Conservation (phyloP, 179 eudicot genomes). For the Spinacia oleracea region DNA sequence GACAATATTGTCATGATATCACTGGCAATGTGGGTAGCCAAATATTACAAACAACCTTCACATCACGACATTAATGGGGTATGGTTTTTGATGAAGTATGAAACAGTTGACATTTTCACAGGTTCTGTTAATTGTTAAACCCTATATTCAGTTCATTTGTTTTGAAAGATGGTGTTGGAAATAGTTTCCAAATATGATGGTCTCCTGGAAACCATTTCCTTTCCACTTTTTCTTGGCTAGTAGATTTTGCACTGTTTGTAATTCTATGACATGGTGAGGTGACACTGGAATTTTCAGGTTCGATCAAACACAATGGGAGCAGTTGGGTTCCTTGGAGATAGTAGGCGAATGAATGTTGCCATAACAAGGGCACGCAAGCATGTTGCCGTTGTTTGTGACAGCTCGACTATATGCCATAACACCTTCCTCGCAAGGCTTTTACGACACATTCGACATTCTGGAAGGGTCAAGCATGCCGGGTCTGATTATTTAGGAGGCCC, state of each 20-base stretch:
- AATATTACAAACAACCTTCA: neutral
- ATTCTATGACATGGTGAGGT: neutral
- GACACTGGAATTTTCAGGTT: constrained; percentile 42
- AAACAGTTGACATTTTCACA: neutral
- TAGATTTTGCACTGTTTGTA: neutral
- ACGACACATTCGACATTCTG: constrained; percentile 79
- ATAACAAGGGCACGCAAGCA: constrained; percentile 91
- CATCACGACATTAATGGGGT: too few relatives aligned
- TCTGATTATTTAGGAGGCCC: constrained; percentile 67
- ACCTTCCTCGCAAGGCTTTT: constrained; percentile 78
- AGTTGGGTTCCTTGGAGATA: constrained; percentile 86
- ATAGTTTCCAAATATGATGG: neutral
- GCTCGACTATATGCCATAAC: constrained; percentile 93
- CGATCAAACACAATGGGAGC: constrained; percentile 95
- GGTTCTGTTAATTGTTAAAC: neutral
- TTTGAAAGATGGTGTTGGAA: neutral
- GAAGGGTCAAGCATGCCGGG: constrained; percentile 79
- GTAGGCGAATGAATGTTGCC: constrained; percentile 88
- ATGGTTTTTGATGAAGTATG: neutral
- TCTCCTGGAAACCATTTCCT: too few relatives aligned
- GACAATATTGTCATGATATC: neutral
- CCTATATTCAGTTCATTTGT: neutral
- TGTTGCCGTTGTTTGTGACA: constrained; percentile 76
- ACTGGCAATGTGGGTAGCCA: neutral
- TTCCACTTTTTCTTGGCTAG: neutral